Evolutionary conservation across 345 rosid species (phyloP).

Genomic region (Melaleuca quinquenervia): DNA sequence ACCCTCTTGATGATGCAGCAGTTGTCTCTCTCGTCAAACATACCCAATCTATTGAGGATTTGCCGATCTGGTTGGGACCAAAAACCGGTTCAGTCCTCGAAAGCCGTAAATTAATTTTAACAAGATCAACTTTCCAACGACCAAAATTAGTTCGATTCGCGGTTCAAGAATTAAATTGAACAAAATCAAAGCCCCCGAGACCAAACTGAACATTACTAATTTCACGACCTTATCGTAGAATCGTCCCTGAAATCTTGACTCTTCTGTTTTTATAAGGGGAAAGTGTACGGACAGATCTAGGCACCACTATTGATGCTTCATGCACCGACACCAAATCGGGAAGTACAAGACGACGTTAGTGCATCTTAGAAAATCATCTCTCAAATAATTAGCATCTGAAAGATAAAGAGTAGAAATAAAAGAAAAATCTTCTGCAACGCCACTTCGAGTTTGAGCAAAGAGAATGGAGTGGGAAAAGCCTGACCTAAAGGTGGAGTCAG

Average conservation of each 20-base stretch:
- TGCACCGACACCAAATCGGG: background rate
- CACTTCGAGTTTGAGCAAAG: background rate
- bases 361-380: background rate
- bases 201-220: background rate
- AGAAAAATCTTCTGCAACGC: no score
- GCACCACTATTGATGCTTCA: background rate
- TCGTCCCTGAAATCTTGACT: background rate
- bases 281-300: background rate
- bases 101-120: background rate
- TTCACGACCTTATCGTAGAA: background rate
- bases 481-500: background rate
- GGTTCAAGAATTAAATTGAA: background rate
- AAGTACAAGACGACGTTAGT: background rate
- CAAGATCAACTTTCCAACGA: background rate
- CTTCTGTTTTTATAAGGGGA: background rate
- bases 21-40: background rate
- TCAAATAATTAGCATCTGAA: no score
- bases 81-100: background rate
- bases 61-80: background rate
- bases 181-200: background rate
- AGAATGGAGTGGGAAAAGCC: background rate
- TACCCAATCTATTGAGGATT: background rate
- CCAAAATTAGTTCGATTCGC: background rate
- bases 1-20: background rate
- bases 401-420: no score